Evolutionary conservation across 2,329 filamentous ascomycete genomes (phyloP).

Genomic region (Huntiella bhutanensis): DNA sequence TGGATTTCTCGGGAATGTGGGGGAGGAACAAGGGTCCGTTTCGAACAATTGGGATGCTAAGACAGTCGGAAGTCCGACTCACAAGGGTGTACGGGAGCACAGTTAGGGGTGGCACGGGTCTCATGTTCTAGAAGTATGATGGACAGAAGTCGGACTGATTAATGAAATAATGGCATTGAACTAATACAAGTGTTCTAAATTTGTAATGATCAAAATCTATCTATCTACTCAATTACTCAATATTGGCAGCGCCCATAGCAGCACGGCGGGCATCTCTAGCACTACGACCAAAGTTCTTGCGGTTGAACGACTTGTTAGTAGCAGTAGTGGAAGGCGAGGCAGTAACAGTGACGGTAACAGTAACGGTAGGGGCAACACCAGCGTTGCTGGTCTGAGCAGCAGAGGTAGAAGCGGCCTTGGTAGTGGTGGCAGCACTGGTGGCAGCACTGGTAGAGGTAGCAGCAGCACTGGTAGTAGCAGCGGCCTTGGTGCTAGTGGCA

Average conservation of each 20-base stretch:
- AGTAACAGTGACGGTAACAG: neutral
- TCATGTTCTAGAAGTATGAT: neutral
- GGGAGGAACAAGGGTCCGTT: too few relatives aligned
- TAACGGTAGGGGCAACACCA: neutral
- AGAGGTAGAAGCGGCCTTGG: neutral
- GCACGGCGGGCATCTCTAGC: conserved; percentile 12
- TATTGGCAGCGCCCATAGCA: conserved; percentile 11
- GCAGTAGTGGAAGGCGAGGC: neutral
- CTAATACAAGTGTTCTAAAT: neutral
- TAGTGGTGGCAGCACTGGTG: neutral
- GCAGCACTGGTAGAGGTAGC: neutral
- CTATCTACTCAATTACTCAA: neutral
- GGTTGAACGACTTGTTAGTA: neutral
- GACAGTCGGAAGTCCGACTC: neutral
- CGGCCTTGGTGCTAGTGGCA: neutral
- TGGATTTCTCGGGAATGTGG: too few relatives aligned
- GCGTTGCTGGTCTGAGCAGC: neutral
- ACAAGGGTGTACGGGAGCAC: neutral
- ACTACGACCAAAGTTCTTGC: conserved; percentile 10
- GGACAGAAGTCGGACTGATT: too few relatives aligned
- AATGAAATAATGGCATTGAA: neutral
- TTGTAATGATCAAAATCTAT: neutral
- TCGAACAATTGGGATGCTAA: neutral
- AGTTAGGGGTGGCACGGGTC: neutral
- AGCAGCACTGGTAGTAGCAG: neutral